These are phyloP conservation scores for Alternaria alternata DNA, from an alignment of 2,329 filamentous ascomycete species.

Conservation along the genomic window DNA sequence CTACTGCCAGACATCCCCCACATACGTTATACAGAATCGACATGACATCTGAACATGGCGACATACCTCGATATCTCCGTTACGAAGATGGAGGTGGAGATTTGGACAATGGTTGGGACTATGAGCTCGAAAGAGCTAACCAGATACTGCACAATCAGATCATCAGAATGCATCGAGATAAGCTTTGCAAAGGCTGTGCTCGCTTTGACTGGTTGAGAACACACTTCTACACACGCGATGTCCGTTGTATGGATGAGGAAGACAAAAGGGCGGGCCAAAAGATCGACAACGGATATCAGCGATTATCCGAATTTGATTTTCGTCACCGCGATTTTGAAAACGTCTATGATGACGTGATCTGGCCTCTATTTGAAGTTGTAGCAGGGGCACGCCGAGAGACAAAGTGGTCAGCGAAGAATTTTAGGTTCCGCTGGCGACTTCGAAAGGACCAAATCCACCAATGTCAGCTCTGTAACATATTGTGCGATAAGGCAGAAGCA, in stretches of 20 bases:
- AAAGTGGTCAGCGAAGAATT: not conserved
- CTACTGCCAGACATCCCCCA: no score
- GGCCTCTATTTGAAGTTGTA: not conserved
- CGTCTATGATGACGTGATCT: not conserved
- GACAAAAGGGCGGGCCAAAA: rapidly evolving
- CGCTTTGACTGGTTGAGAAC: no score
- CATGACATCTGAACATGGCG: no score
- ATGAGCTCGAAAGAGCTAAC: no score
- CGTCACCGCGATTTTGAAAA: not conserved
- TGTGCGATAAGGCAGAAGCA: not conserved
- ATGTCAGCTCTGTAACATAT: not conserved
- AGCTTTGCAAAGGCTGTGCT: no score
- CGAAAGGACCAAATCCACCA: not conserved
- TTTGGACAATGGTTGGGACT: no score
- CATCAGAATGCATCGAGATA: no score
- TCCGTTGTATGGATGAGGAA: rapidly evolving
- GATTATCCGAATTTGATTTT: no score
- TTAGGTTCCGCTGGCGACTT: not conserved
- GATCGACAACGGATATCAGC: rapidly evolving
- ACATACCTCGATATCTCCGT: no score
- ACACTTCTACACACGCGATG: no score
- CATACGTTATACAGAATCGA: no score
- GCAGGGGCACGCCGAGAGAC: not conserved
- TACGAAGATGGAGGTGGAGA: rapidly evolving
- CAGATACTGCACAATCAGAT: rapidly evolving